Percentiles rank a stretch among this genome's conserved stretches.
Conservation (phyloP, 495 filamentous ascomycete genomes). For the Hypoxylon intermedium region DNA sequence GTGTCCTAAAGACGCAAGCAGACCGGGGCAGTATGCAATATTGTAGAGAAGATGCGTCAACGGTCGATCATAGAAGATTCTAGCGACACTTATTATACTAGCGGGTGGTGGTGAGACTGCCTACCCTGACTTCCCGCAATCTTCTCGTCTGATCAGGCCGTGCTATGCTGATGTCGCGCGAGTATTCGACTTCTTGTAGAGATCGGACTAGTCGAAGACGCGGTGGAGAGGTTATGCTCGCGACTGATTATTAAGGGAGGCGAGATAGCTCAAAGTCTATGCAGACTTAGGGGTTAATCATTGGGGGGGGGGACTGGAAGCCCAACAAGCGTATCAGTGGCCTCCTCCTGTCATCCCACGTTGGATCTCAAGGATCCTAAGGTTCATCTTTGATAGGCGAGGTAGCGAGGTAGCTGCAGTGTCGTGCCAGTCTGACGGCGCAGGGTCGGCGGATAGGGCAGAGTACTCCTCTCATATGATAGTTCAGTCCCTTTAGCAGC, state of each 20-base stretch:
- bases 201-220: constrained; percentile 9
- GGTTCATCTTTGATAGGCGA: constrained; percentile 2
- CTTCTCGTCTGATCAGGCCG: constrained; percentile 4
- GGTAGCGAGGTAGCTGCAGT: constrained; percentile 4
- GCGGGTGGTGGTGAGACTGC: constrained; percentile 17
- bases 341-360: constrained; percentile 14
- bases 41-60: constrained; percentile 33
- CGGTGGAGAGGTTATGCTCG: constrained; percentile 13
- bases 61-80: constrained; percentile 41
- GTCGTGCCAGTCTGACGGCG: constrained; percentile 17
- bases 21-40: constrained; percentile 35
- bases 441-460: constrained; percentile 24
- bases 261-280: constrained; percentile 3
- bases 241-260: constrained; percentile 10
- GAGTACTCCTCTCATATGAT: constrained; percentile 14
- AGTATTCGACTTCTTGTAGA: constrained; percentile 21
- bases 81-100: constrained; percentile 26
- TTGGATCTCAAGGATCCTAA: constrained; percentile 19
- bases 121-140: constrained; percentile 14
- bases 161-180: constrained; percentile 14
- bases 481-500: constrained; percentile 6
- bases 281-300: constrained; percentile 1
- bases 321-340: constrained; percentile 7
- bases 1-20: constrained; percentile 24
- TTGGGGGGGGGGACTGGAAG: not conserved